These are phyloP conservation scores for Podaxis sp. DNA, from an alignment of 768 basidiomycete genomes.

Conservation along the genomic window DNA sequence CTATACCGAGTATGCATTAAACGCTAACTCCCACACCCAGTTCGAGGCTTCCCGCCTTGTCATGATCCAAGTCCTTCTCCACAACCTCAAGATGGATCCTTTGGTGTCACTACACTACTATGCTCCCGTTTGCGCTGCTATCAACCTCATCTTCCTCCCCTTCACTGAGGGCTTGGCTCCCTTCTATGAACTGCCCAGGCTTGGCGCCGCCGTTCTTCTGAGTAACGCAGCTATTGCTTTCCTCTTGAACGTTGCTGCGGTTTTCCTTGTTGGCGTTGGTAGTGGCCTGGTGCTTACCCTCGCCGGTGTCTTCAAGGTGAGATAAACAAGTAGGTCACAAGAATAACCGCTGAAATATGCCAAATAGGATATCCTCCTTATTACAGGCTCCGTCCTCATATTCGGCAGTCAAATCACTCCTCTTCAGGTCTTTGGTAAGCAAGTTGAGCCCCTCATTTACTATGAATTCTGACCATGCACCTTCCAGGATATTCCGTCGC, in stretches of 20 bases:
- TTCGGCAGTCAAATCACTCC: slow-evolving; percentile 81
- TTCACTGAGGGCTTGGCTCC: slow-evolving; percentile 92
- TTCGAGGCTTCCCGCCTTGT: slow-evolving; percentile 95
- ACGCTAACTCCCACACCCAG: slow-evolving; percentile 30
- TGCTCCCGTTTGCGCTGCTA: slow-evolving; percentile 89
- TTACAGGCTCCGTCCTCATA: slow-evolving; percentile 84
- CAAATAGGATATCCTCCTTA: slow-evolving; percentile 85
- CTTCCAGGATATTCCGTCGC: slow-evolving; percentile 82
- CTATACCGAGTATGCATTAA: neutral
- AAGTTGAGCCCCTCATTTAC: neutral
- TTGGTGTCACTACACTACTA: slow-evolving; percentile 95
- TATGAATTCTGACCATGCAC: neutral
- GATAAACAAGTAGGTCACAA: slow-evolving; percentile 17
- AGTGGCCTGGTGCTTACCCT: slow-evolving; percentile 89
- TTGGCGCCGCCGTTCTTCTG: slow-evolving; percentile 72
- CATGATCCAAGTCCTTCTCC: slow-evolving; percentile 92
- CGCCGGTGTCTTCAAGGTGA: slow-evolving; percentile 89
- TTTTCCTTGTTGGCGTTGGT: slow-evolving; percentile 88
- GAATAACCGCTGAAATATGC: neutral
- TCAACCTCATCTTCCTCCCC: slow-evolving; percentile 84
- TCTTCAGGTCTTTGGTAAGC: slow-evolving; percentile 77
- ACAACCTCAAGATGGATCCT: slow-evolving; percentile 97
- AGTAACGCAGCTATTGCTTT: slow-evolving; percentile 89
- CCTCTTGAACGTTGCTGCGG: slow-evolving; percentile 87
- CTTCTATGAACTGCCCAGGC: slow-evolving; percentile 64